Evolutionary conservation across 2,329 filamentous ascomycete genomes (phyloP).

Genomic region (Fusarium sp.): DNA sequence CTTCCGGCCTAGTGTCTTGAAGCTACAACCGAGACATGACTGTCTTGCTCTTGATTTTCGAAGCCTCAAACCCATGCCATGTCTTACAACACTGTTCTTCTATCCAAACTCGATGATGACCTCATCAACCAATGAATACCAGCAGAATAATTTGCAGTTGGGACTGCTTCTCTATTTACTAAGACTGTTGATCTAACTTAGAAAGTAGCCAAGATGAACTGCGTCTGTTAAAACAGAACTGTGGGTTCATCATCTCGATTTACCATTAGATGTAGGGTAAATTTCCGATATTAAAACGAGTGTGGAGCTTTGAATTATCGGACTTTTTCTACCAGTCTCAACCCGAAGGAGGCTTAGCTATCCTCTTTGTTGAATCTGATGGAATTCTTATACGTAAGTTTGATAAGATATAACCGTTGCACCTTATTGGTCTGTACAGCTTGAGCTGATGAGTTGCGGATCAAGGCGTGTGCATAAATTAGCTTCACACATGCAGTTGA

Average conservation of each 20-base stretch:
- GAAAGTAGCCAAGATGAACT: not conserved
- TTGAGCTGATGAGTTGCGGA: constrained; percentile 2
- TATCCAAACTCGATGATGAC: too few species aligned
- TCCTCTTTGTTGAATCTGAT: not conserved
- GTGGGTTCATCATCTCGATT: not conserved
- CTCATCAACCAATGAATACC: too few species aligned
- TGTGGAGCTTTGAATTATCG: not conserved
- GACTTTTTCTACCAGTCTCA: constrained; percentile 6
- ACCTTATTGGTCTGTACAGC: constrained; percentile 7
- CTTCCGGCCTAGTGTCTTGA: not conserved
- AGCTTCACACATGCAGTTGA: constrained; percentile 19
- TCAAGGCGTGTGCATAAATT: constrained; percentile 28
- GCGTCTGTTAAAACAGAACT: too few species aligned
- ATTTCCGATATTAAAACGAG: not conserved
- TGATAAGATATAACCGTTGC: not conserved
- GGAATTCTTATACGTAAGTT: constrained; percentile 3
- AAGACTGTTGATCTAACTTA: too few species aligned
- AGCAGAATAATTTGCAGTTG: too few species aligned
- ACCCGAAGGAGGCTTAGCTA: not conserved
- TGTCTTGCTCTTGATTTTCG: constrained; percentile 1
- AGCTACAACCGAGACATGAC: constrained; percentile 14
- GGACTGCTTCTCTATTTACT: too few species aligned
- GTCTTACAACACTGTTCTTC: constrained; percentile 3
- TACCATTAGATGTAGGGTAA: constrained; percentile 1
- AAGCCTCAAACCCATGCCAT: constrained; percentile 3